These are phyloP conservation scores for Aureobasidium subglaciale DNA, from an alignment of 2,329 filamentous ascomycete genomes.

Conservation along the genomic window DNA sequence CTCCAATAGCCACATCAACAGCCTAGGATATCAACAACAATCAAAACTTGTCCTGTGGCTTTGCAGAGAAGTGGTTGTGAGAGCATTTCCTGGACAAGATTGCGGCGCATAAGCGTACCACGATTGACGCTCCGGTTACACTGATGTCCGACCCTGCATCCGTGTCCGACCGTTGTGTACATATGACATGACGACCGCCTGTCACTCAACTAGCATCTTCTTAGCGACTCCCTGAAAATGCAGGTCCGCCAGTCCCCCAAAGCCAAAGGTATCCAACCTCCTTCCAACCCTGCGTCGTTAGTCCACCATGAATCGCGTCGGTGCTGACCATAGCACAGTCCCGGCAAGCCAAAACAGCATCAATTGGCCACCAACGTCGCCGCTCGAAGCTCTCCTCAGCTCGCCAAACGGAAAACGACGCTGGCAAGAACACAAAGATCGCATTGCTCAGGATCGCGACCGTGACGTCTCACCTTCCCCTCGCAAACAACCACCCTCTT, in stretches of 20 bases:
- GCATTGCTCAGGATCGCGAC: slow-evolving; percentile 24
- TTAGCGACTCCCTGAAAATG: neutral
- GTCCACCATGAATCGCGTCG: neutral
- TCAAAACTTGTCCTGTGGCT: neutral
- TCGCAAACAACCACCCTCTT: slow-evolving; percentile 21
- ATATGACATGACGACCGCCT: slow-evolving; percentile 4
- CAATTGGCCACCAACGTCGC: slow-evolving; percentile 56
- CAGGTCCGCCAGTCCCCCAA: slow-evolving; percentile 38
- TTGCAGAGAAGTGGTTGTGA: neutral
- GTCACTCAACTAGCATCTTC: slow-evolving; percentile 34
- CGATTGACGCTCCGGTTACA: neutral
- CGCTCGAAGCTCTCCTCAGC: slow-evolving; percentile 54
- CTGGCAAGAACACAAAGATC: slow-evolving; percentile 60
- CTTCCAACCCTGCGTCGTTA: neutral
- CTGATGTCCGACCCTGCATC: slow-evolving; percentile 4
- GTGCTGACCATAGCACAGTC: slow-evolving; percentile 19
- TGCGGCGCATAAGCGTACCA: slow-evolving; percentile 4
- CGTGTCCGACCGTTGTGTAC: neutral
- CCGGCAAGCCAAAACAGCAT: slow-evolving; percentile 38
- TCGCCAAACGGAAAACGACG: slow-evolving; percentile 74
- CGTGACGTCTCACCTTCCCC: slow-evolving; percentile 53
- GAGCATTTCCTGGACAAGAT: neutral
- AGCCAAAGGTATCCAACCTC: slow-evolving; percentile 29
- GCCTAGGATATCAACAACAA: too few relatives aligned
- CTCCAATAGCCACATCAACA: too few relatives aligned